Evolutionary conservation across 139 green algal species (phyloP).

Genomic region (Closterium sp.): DNA sequence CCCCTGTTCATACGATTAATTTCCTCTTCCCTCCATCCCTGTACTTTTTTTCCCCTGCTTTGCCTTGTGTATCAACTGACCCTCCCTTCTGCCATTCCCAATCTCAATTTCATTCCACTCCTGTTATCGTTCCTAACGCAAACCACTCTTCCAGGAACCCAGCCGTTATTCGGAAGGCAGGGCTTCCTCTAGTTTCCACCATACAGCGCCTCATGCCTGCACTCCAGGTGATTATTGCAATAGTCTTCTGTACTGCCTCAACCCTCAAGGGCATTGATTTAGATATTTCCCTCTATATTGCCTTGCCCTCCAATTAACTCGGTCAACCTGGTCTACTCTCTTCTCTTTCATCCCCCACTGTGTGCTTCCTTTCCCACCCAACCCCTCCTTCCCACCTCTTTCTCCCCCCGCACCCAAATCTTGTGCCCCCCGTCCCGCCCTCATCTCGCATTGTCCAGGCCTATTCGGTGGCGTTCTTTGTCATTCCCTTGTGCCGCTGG

Average conservation of each 20-base stretch:
- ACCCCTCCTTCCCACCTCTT: no score
- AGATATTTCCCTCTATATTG: no score
- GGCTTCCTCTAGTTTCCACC: not conserved
- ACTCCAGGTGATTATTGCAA: not conserved
- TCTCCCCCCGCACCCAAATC: no score
- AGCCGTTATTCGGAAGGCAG: not conserved
- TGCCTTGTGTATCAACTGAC: not conserved
- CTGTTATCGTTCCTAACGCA: not conserved
- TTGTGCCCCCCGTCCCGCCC: no score
- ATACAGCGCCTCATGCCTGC: not conserved
- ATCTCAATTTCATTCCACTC: not conserved
- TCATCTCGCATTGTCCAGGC: not conserved
- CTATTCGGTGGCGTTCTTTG: not conserved
- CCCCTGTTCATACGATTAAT: not conserved
- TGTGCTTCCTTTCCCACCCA: no score
- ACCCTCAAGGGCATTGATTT: no score
- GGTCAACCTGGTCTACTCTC: not conserved
- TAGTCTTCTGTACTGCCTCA: no score
- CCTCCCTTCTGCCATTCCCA: not conserved
- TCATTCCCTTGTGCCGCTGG: not conserved
- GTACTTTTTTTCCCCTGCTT: not conserved
- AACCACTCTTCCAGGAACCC: not conserved
- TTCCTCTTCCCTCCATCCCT: not conserved
- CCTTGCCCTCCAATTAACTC: not conserved
- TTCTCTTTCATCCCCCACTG: no score